These are phyloP conservation scores for Acacia acuminata DNA, from an alignment of 306 rosid species.

Conservation along the genomic window DNA sequence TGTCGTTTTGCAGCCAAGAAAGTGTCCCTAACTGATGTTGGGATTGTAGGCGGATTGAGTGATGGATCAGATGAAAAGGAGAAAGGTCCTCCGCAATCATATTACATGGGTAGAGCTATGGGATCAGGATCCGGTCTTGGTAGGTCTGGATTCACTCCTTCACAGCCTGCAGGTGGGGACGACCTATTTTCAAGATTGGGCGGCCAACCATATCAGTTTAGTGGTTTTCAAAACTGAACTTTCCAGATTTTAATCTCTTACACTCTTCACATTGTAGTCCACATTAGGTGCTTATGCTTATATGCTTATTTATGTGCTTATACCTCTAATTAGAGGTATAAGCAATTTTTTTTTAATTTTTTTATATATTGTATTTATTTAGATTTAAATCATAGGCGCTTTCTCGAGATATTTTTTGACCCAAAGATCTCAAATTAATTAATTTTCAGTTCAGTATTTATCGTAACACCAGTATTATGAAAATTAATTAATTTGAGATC, in stretches of 20 bases:
- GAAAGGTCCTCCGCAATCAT: slow-evolving; percentile 70
- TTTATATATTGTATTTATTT: too few relatives aligned
- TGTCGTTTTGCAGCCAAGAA: slow-evolving; percentile 76
- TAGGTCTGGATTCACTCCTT: slow-evolving; percentile 58
- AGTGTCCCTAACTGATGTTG: slow-evolving; percentile 73
- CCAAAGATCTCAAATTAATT: too few relatives aligned
- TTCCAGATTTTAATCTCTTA: slow-evolving; percentile 3
- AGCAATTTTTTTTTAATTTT: too few relatives aligned
- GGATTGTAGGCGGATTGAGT: slow-evolving; percentile 78
- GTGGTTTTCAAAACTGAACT: slow-evolving; percentile 81
- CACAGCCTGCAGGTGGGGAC: slow-evolving; percentile 55
- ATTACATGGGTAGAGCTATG: slow-evolving; percentile 94
- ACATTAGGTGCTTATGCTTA: too few relatives aligned
- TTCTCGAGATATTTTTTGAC: too few relatives aligned
- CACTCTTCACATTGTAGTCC: slow-evolving; percentile 22
- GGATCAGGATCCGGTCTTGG: slow-evolving; percentile 92
- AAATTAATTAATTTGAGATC: too few relatives aligned
- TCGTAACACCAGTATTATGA: too few relatives aligned
- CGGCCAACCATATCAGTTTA: slow-evolving; percentile 68
- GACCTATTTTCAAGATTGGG: slow-evolving; percentile 68
- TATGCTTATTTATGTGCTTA: too few relatives aligned
- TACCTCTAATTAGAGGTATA: too few relatives aligned
- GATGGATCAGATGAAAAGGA: slow-evolving; percentile 79
- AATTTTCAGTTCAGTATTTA: too few relatives aligned
- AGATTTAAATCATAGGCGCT: too few relatives aligned